These are phyloP conservation scores for Lactarius evosmus DNA, from an alignment of 768 basidiomycete genomes.

Conservation along the genomic window DNA sequence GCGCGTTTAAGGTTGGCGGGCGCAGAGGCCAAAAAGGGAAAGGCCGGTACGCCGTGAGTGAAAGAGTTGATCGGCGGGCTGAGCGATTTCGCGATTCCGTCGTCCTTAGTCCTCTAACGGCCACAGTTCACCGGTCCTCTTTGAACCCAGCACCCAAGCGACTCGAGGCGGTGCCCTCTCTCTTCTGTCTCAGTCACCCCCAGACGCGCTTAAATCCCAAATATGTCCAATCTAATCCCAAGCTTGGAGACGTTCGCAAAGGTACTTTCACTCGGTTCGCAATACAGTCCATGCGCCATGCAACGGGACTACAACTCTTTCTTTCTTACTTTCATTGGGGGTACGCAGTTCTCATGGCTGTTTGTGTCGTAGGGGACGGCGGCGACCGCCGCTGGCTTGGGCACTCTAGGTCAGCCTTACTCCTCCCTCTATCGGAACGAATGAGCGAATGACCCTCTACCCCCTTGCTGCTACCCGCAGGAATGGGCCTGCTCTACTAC, in stretches of 20 bases:
- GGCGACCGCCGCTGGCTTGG: conserved; percentile 39
- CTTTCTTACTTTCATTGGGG: not conserved
- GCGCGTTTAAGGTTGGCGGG: no score
- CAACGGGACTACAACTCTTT: not conserved
- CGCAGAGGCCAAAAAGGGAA: not conserved
- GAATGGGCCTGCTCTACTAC: conserved; percentile 73
- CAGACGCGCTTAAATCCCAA: not conserved
- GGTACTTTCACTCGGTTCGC: conserved; percentile 31
- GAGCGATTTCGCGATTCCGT: not conserved
- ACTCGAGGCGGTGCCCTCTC: not conserved
- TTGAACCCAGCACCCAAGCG: not conserved
- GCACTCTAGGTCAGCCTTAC: conserved; percentile 36
- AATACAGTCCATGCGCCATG: not conserved
- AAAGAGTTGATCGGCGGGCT: not conserved
- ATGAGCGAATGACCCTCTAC: conserved; percentile 14
- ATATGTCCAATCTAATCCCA: conserved; percentile 42
- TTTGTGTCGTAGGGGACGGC: conserved; percentile 34
- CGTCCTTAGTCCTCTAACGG: not conserved
- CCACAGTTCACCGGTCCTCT: not conserved
- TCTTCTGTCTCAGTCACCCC: not conserved
- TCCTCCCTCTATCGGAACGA: conserved; percentile 9
- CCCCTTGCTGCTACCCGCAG: conserved; percentile 42
- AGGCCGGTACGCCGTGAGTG: not conserved
- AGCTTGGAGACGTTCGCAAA: conserved; percentile 46
- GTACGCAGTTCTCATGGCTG: not conserved